Percentiles rank a stretch among this genome's conserved stretches.
Conservation (phyloP, 2,329 filamentous ascomycete species). For the Aspergillaceae sp. region DNA sequence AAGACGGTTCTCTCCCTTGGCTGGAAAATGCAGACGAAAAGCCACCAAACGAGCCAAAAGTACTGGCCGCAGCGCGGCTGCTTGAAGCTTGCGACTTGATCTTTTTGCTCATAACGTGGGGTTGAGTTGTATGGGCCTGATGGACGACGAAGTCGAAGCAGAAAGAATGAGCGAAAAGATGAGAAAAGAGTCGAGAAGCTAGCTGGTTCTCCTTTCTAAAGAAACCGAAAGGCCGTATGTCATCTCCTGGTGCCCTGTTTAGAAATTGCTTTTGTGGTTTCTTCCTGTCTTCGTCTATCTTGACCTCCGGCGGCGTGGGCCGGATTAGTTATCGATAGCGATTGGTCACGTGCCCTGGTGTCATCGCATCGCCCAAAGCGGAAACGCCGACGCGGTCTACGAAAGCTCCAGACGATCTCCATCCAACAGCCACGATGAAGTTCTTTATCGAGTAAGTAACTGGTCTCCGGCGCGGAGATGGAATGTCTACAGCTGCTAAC, state of each 20-base stretch:
- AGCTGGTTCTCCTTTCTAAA: not conserved
- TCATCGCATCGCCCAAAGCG: slow-evolving; percentile 23
- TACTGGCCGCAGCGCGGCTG: slow-evolving; percentile 48
- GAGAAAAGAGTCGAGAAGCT: not conserved
- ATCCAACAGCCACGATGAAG: slow-evolving; percentile 52
- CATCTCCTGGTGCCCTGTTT: slow-evolving; percentile 1
- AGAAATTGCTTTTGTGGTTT: not conserved
- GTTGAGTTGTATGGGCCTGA: slow-evolving; percentile 13
- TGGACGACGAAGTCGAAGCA: not conserved
- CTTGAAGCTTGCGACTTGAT: slow-evolving; percentile 57
- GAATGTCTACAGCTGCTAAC: not conserved
- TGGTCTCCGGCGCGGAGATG: not conserved
- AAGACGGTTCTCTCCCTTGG: slow-evolving; percentile 44
- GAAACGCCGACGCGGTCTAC: slow-evolving; percentile 19
- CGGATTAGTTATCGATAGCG: slow-evolving; percentile 11
- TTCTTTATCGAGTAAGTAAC: slow-evolving; percentile 62
- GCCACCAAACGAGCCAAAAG: slow-evolving; percentile 39
- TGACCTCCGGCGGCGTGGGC: not conserved
- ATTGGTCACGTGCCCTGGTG: slow-evolving; percentile 24
- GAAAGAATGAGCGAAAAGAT: slow-evolving; percentile 3
- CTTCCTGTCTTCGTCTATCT: not conserved
- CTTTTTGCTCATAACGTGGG: slow-evolving; percentile 51
- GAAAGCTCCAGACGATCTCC: slow-evolving; percentile 7
- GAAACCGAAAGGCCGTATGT: not conserved
- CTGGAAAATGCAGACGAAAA: slow-evolving; percentile 28